Percentiles rank a stretch among this genome's conserved stretches.
These are phyloP conservation scores for Orbilia javanica DNA, from an alignment of 2,329 filamentous ascomycete genomes.

Conservation along the genomic window DNA sequence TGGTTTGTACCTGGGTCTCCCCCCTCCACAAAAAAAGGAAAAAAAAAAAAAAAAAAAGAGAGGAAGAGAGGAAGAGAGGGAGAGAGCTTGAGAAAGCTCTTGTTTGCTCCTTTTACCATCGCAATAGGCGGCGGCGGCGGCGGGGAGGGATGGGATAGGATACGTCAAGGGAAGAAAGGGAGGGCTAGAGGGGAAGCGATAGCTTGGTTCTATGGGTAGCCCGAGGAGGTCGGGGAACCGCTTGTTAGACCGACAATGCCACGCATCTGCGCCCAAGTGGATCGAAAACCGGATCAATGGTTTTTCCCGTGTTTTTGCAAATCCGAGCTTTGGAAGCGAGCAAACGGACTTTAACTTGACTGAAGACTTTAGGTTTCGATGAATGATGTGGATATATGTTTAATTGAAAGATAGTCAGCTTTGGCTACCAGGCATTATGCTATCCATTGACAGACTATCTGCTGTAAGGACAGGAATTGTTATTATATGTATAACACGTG, in stretches of 20 bases:
- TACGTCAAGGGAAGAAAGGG: neutral
- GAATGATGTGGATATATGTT: neutral
- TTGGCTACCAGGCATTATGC: neutral
- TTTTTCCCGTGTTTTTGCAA: neutral
- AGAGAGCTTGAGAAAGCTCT: neutral
- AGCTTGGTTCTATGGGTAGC: neutral
- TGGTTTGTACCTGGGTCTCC: neutral
- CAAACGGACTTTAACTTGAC: neutral
- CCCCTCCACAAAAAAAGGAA: neutral
- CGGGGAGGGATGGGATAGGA: neutral
- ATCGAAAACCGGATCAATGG: neutral
- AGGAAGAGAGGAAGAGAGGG: too few relatives aligned
- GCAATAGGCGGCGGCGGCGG: neutral
- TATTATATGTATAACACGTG: slow-evolving; percentile 14
- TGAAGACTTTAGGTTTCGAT: neutral
- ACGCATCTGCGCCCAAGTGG: neutral
- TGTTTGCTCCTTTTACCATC: slow-evolving; percentile 22
- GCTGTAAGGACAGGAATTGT: slow-evolving; percentile 22
- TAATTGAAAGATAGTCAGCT: slow-evolving; percentile 2
- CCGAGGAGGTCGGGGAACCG: slow-evolving; percentile 14
- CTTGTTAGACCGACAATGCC: neutral
- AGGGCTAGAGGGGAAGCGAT: neutral
- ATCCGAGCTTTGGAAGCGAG: neutral
- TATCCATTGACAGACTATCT: slow-evolving; percentile 16
- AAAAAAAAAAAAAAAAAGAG: neutral